These are phyloP conservation scores for Pleurotus giganteus DNA, from an alignment of 768 basidiomycete genomes.

Conservation along the genomic window DNA sequence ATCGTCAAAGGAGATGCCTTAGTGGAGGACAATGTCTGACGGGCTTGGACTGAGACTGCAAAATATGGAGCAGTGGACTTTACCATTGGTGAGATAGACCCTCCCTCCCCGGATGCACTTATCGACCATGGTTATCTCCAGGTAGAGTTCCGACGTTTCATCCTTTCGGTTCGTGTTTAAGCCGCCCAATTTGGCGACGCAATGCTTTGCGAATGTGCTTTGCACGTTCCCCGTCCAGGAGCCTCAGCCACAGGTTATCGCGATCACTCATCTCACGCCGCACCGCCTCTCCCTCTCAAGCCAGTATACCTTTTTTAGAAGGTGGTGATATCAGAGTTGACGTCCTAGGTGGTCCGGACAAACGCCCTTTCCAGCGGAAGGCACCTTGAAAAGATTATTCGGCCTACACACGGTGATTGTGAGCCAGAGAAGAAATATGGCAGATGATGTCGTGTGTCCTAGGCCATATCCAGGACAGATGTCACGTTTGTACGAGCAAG, in stretches of 20 bases:
- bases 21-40: conserved; percentile 35
- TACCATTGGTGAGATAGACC: conserved; percentile 39
- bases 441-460: conserved; percentile 31
- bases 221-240: conserved; percentile 33
- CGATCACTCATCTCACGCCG: conserved; percentile 32
- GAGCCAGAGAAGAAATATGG: conserved; percentile 14
- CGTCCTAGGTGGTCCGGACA: conserved; percentile 23
- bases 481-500: conserved; percentile 49
- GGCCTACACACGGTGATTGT: conserved; percentile 42
- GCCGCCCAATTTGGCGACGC: conserved; percentile 42
- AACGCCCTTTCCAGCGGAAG: conserved; percentile 26
- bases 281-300: conserved; percentile 34
- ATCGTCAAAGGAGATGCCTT: conserved; percentile 49
- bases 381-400: conserved; percentile 38
- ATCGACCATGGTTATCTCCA: conserved; percentile 11
- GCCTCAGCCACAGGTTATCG: conserved; percentile 36
- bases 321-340: conserved; percentile 23
- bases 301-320: conserved; percentile 30
- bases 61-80: conserved; percentile 35
- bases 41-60: conserved; percentile 36
- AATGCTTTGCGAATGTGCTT: conserved; percentile 38
- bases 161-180: conserved; percentile 29
- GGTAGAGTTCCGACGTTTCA: conserved; percentile 33
- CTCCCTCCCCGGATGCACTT: neutral
- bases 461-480: conserved; percentile 44